Percentiles rank a stretch among this genome's conserved stretches.
Evolutionary conservation across 78 protist genomes (phyloP).

Genomic region (Tieghemostelium lacteum): DNA sequence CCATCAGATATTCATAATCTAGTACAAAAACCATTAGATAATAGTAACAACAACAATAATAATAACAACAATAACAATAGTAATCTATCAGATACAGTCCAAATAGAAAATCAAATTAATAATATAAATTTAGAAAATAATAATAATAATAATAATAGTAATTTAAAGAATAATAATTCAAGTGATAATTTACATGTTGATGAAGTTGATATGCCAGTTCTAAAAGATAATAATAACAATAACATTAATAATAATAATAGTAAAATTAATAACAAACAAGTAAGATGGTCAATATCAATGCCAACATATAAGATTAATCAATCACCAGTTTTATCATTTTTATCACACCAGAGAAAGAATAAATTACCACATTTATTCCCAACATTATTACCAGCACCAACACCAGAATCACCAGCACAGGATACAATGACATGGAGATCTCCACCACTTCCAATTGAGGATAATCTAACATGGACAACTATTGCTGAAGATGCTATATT

Average conservation of each 20-base stretch:
- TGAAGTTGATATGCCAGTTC: neutral
- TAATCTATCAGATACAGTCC: neutral
- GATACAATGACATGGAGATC: conserved; percentile 38
- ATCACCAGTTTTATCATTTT: neutral
- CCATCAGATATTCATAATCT: conserved; percentile 20
- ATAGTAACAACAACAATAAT: conserved; percentile 5
- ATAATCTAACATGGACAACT: conserved; percentile 35
- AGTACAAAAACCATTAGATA: neutral
- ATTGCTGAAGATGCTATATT: conserved; percentile 44
- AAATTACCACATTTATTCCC: conserved; percentile 26
- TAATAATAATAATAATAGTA: too few relatives aligned
- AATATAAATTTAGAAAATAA: too few relatives aligned
- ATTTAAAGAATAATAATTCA: neutral
- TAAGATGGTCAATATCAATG: neutral
- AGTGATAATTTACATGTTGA: neutral
- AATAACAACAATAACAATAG: neutral
- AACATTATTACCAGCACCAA: conserved; percentile 46
- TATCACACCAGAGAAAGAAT: conserved; percentile 60
- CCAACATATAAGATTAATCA: conserved; percentile 3
- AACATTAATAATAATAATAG: too few relatives aligned
- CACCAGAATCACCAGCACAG: conserved; percentile 22
- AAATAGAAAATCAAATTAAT: too few relatives aligned
- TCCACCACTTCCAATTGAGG: conserved; percentile 25
- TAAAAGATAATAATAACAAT: too few relatives aligned
- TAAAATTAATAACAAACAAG: too few relatives aligned